Evolutionary conservation across 176 grass and related monocot species (phyloP).

Genomic region (Carex parvula): DNA sequence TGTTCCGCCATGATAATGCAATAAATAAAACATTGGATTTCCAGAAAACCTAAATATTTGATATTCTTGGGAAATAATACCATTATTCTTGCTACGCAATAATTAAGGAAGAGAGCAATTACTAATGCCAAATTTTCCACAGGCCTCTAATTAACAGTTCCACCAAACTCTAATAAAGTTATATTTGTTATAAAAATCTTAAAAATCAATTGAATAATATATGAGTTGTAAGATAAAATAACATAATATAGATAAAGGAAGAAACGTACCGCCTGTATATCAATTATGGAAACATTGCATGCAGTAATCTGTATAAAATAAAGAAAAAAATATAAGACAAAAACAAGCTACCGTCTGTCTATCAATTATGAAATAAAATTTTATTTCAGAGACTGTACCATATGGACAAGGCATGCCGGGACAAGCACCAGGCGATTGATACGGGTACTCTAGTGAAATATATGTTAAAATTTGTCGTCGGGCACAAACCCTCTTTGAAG

Average conservation of each 20-base stretch:
- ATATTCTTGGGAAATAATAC: neutral
- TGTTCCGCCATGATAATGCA: constrained; percentile 84
- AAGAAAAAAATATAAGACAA: neutral
- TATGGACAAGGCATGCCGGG: neutral
- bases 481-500: constrained; percentile 81
- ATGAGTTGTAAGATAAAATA: neutral
- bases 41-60: neutral
- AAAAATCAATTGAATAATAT: constrained; percentile 2
- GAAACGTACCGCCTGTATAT: constrained; percentile 19
- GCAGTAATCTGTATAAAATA: neutral
- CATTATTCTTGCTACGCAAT: neutral
- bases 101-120: constrained; percentile 78
- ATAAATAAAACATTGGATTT: constrained; percentile 13
- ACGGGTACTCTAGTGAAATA: neutral
- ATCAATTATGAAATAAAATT: neutral
- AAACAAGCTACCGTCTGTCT: neutral
- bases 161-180: constrained; percentile 93
- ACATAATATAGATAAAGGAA: neutral
- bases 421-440: neutral
- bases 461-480: constrained; percentile 74
- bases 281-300: neutral
- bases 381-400: neutral
- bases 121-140: constrained; percentile 74
- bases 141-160: constrained; percentile 58
- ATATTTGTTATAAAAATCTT: constrained; percentile 15